Percentiles rank a stretch among this genome's conserved stretches.
Conservation (phyloP, 208 protist species). For the Crithidia brevicula region DNA sequence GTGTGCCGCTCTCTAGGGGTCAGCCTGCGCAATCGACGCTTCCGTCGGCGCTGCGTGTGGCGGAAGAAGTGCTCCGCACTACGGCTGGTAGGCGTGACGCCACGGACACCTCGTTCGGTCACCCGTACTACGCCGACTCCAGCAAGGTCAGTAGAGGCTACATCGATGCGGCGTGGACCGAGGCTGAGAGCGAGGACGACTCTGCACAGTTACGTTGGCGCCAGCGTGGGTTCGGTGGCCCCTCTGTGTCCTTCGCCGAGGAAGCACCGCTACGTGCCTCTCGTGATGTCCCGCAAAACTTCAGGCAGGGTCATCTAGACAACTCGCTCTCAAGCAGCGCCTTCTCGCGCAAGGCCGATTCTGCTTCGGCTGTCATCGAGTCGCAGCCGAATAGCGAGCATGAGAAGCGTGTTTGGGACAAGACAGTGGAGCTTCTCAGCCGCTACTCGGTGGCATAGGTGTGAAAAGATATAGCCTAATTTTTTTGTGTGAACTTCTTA, state of each 20-base stretch:
- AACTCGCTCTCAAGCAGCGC: not conserved
- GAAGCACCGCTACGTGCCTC: too few relatives aligned
- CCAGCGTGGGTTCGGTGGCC: not conserved
- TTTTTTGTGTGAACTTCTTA: too few relatives aligned
- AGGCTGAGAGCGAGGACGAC: not conserved
- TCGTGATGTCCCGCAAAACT: not conserved
- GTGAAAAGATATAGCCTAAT: too few relatives aligned
- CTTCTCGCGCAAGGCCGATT: not conserved
- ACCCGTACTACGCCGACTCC: conserved; percentile 17
- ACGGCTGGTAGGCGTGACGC: conserved; percentile 5
- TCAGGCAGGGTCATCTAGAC: too few relatives aligned
- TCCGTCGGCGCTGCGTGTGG: conserved; percentile 16
- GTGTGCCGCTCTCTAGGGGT: not conserved
- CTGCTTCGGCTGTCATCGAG: not conserved
- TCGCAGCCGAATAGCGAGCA: conserved; percentile 21
- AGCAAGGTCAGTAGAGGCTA: not conserved
- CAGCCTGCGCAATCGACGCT: not conserved
- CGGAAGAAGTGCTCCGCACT: conserved; percentile 24
- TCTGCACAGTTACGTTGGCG: not conserved
- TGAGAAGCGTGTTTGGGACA: conserved; percentile 52
- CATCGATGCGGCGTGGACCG: not conserved
- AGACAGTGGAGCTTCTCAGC: conserved; percentile 49
- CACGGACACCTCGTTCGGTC: not conserved
- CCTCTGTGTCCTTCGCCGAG: conserved; percentile 5
- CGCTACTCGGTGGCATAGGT: conserved; percentile 39